Percentiles rank a stretch among this genome's conserved stretches.
These are phyloP conservation scores for Citrus unshiu DNA, from an alignment of 345 rosid genomes.

Conservation along the genomic window DNA sequence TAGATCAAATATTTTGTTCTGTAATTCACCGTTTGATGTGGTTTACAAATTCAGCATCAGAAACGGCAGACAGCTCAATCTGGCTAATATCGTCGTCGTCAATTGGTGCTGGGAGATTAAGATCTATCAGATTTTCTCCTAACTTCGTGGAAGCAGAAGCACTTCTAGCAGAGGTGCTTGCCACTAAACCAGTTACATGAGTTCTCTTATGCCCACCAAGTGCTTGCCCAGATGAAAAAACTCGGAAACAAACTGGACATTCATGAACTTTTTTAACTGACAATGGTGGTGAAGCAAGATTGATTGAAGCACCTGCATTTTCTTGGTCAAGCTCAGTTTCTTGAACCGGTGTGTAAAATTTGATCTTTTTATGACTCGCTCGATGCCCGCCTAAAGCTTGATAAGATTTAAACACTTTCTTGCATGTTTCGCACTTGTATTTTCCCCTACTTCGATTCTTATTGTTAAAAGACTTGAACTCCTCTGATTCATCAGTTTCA, in stretches of 20 bases:
- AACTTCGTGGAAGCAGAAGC: slow-evolving; percentile 13
- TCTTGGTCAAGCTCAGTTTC: slow-evolving; percentile 28
- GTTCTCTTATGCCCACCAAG: slow-evolving; percentile 97
- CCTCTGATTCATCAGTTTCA: slow-evolving; percentile 43
- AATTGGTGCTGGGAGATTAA: slow-evolving; percentile 83
- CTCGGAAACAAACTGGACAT: slow-evolving; percentile 82
- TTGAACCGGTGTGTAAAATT: slow-evolving; percentile 23
- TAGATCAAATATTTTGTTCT: slow-evolving; percentile 19
- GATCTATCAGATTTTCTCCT: slow-evolving; percentile 62
- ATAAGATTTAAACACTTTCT: slow-evolving; percentile 73
- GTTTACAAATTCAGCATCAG: slow-evolving; percentile 56
- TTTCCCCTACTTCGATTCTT: slow-evolving; percentile 42
- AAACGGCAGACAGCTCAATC: slow-evolving; percentile 65
- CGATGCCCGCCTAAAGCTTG: slow-evolving; percentile 93
- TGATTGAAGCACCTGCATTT: slow-evolving; percentile 29
- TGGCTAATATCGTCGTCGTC: slow-evolving; percentile 65
- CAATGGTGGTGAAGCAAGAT: not conserved
- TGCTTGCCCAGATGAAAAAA: slow-evolving; percentile 92
- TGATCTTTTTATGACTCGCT: slow-evolving; percentile 85
- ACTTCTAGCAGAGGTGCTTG: slow-evolving; percentile 24
- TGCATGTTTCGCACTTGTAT: slow-evolving; percentile 83
- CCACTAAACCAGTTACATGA: slow-evolving; percentile 43
- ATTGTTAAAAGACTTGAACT: slow-evolving; percentile 15
- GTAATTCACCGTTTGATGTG: slow-evolving; percentile 27
- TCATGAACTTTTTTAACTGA: slow-evolving; percentile 53